Percentiles rank a stretch among this genome's conserved stretches.
These are phyloP conservation scores for Fusarium staphyleae DNA, from an alignment of 2,329 filamentous ascomycete genomes.

Conservation along the genomic window DNA sequence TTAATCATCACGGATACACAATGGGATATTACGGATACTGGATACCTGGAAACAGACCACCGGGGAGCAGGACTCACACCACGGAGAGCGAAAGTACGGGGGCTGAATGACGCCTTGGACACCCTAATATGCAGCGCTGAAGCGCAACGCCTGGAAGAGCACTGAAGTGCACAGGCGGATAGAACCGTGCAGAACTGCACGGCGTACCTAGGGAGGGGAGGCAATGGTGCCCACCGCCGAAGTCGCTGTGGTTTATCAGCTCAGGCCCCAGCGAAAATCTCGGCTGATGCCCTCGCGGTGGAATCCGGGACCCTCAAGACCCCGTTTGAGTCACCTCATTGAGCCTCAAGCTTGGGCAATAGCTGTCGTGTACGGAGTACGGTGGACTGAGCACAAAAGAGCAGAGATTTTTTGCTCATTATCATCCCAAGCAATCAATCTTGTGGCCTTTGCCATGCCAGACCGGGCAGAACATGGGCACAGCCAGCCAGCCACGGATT, in stretches of 20 bases:
- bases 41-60: conserved; percentile 36
- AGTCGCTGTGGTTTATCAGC: conserved; percentile 42
- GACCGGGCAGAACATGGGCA: conserved; percentile 10
- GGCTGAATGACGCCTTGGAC: conserved; percentile 13
- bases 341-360: conserved; percentile 30
- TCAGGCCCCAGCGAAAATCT: conserved; percentile 41
- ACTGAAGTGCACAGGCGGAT: conserved; percentile 36
- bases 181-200: conserved; percentile 42
- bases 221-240: conserved; percentile 43
- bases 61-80: conserved; percentile 37
- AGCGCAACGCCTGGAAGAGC: conserved; percentile 19
- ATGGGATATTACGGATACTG: too few relatives aligned
- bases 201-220: conserved; percentile 34
- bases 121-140: conserved; percentile 26
- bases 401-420: conserved; percentile 22
- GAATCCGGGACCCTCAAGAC: conserved; percentile 39
- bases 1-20: too few relatives aligned
- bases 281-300: conserved; percentile 42
- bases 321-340: conserved; percentile 41
- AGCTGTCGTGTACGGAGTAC: conserved; percentile 21
- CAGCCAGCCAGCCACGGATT: conserved; percentile 16
- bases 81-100: conserved; percentile 28
- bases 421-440: conserved; percentile 30
- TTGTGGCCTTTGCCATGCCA: conserved; percentile 23
- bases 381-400: conserved; percentile 29